A percentile compares a stretch with the other conserved stretches of the same genome.
phyloP scores from a whole-genome alignment of 2,329 filamentous ascomycete genomes.

The Clarireedia monteithiana region DNA sequence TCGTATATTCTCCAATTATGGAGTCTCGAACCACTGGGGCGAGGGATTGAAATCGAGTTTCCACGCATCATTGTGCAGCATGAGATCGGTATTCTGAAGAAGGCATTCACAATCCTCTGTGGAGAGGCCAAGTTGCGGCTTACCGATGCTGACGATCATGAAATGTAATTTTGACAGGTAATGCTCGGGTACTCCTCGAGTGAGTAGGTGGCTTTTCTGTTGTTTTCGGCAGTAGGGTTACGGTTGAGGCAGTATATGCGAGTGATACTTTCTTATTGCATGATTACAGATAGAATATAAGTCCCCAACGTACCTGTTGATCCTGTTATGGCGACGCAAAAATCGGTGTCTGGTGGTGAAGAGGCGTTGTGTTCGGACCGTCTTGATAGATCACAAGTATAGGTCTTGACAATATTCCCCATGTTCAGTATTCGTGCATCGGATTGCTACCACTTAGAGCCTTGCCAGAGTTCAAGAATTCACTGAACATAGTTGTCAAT shows the following conservation, averaged over 20 bases:
- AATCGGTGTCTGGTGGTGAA: not conserved
- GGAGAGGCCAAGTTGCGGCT: not conserved
- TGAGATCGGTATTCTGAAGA: not conserved
- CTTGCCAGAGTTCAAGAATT: not conserved
- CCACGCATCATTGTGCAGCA: constrained; percentile 26
- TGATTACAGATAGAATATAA: constrained; percentile 37
- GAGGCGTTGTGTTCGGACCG: not conserved
- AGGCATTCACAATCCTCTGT: not conserved
- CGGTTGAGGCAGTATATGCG: constrained; percentile 43
- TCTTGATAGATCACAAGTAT: constrained; percentile 3
- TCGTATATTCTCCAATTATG: constrained; percentile 32
- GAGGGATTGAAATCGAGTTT: constrained; percentile 33
- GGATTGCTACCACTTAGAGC: not conserved
- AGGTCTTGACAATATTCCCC: constrained; percentile 4
- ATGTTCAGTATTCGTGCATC: not conserved
- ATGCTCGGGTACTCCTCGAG: not conserved
- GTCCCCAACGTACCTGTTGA: constrained; percentile 43
- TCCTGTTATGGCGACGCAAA: constrained; percentile 35
- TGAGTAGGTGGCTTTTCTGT: not conserved
- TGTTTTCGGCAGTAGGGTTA: not conserved
- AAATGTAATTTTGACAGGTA: not conserved
- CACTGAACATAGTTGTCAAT: not conserved
- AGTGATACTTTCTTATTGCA: constrained; percentile 27
- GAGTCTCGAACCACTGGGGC: constrained; percentile 28
- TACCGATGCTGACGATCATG: not conserved